A percentile compares a stretch with the other conserved stretches of the same genome.
phyloP scores from a whole-genome alignment of 1,284 basidiomycete species.

The Cryptococcus deneoformans region DNA sequence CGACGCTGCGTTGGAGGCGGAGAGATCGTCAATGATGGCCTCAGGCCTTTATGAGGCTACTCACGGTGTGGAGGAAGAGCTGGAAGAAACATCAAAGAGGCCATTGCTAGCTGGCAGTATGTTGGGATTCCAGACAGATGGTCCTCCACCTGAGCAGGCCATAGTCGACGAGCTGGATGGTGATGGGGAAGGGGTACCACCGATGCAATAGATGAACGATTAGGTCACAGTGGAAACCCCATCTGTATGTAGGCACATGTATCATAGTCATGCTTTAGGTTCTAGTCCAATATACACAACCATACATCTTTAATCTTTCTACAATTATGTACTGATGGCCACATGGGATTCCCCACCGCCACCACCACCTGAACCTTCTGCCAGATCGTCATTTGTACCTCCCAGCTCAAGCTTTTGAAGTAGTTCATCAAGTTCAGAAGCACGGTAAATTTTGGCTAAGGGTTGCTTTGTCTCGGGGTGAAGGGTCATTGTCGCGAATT shows the following conservation, averaged over 20 bases:
- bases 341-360: slow-evolving; percentile 45
- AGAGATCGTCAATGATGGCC: slow-evolving; percentile 2
- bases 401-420: slow-evolving; percentile 79
- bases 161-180: slow-evolving; percentile 20
- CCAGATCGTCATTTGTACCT: slow-evolving; percentile 72
- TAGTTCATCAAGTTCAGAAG: slow-evolving; percentile 85
- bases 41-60: not conserved
- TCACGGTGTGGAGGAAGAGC: not conserved
- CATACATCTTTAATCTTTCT: not conserved
- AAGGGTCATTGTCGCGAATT: slow-evolving; percentile 90
- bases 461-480: slow-evolving; percentile 74
- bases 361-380: slow-evolving; percentile 45
- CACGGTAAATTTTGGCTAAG: slow-evolving; percentile 87
- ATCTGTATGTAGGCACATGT: not conserved
- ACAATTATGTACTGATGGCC: slow-evolving; percentile 39
- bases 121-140: slow-evolving; percentile 18
- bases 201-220: not conserved
- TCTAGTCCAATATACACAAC: not conserved
- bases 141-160: slow-evolving; percentile 19
- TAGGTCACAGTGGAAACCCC: not conserved
- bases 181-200: not conserved
- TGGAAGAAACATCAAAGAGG: not conserved
- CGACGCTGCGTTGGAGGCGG: slow-evolving; percentile 36
- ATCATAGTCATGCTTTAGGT: not conserved
- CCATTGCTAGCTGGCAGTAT: slow-evolving; percentile 8